phyloP scores from a whole-genome alignment of 805 yeast species.

The Barnettozyma sucrosica region DNA sequence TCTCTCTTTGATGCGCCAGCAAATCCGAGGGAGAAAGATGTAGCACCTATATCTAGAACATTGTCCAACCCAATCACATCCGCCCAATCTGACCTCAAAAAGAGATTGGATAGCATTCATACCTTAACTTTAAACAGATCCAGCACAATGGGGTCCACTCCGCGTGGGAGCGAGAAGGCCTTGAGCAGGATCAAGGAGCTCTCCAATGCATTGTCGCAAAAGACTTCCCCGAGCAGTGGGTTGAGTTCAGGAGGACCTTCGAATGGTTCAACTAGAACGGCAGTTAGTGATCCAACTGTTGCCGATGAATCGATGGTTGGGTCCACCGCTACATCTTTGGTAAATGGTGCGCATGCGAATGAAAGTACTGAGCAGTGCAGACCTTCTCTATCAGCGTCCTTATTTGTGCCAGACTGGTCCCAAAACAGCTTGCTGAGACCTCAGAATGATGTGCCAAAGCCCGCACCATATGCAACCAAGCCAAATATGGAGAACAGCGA shows the following conservation, averaged over 20 bases:
- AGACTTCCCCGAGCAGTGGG: not conserved
- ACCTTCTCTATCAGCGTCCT: not conserved
- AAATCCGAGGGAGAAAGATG: not conserved
- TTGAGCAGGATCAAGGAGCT: slow-evolving; percentile 11
- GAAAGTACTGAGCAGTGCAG: not conserved
- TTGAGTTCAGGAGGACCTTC: not conserved
- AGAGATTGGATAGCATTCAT: slow-evolving; percentile 6
- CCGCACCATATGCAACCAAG: not conserved
- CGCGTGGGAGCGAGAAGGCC: slow-evolving; percentile 12
- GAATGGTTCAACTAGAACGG: not conserved
- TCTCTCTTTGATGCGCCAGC: slow-evolving; percentile 1
- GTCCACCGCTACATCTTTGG: not conserved
- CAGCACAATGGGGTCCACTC: slow-evolving; percentile 5
- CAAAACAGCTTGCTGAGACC: slow-evolving; percentile 6
- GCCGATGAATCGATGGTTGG: not conserved
- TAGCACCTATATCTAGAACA: not conserved
- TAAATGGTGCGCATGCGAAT: not conserved
- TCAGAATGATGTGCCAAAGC: not conserved
- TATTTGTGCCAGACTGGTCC: slow-evolving; percentile 6
- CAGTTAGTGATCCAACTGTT: not conserved
- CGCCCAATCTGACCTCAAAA: slow-evolving; percentile 14
- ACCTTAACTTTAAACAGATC: slow-evolving; percentile 6
- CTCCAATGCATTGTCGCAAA: slow-evolving; percentile 1
- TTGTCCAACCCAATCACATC: slow-evolving; percentile 11
- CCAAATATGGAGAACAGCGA: not conserved